A percentile compares a stretch with the other conserved stretches of the same genome.
These are phyloP conservation scores for Diaporthe ampelina DNA, from an alignment of 2,329 filamentous ascomycete species.

Conservation along the genomic window DNA sequence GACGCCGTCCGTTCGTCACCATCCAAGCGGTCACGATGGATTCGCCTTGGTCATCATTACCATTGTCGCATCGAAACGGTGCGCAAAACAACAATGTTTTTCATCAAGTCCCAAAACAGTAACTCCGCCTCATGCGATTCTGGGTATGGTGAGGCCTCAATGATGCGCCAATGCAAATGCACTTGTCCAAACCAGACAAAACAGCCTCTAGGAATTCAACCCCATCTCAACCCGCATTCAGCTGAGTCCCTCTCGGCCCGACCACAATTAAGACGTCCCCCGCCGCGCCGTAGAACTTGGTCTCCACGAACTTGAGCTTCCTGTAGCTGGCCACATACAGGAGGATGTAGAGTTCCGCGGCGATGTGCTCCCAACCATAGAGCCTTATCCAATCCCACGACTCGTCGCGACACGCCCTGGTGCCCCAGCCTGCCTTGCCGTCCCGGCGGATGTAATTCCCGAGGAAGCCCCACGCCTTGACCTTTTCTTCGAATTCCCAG, in stretches of 20 bases:
- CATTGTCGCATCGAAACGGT: background rate
- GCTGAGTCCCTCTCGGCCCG: constrained; percentile 47
- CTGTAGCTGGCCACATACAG: constrained; percentile 80
- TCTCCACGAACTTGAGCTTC: constrained; percentile 68
- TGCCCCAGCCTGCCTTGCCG: constrained; percentile 76
- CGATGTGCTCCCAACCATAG: constrained; percentile 84
- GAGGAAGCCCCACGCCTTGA: constrained; percentile 73
- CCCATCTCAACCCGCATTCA: background rate
- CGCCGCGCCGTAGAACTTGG: constrained; percentile 76
- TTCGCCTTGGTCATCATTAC: no score
- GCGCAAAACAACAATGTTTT: background rate
- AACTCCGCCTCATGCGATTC: background rate
- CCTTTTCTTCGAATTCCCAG: constrained; percentile 66
- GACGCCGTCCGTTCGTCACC: background rate
- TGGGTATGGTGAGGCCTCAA: constrained; percentile 21
- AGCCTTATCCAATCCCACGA: constrained; percentile 68
- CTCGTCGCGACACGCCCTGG: constrained; percentile 67
- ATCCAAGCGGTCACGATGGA: background rate
- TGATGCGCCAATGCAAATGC: background rate
- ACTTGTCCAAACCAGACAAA: background rate
- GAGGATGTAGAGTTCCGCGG: constrained; percentile 80
- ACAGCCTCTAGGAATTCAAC: background rate
- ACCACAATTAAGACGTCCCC: constrained; percentile 66
- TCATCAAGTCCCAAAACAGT: background rate
- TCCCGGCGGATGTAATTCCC: constrained; percentile 67